These are phyloP conservation scores for Mucor racemosus DNA, from an alignment of 371 early-diverging fungal species.

Conservation along the genomic window DNA sequence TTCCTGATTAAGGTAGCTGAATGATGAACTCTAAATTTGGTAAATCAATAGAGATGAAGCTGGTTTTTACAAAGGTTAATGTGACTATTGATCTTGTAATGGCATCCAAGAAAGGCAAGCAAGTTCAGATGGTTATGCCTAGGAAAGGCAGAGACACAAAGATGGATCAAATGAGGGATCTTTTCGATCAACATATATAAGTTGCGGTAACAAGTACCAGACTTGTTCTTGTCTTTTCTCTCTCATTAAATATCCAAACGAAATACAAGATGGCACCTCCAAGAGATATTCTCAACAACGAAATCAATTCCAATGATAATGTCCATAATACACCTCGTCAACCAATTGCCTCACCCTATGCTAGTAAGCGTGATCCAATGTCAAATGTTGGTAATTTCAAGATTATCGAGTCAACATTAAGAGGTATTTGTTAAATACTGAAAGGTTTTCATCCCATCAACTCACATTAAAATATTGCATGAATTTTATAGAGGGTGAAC, in stretches of 20 bases:
- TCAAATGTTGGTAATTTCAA: constrained; percentile 88
- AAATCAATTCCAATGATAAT: constrained; percentile 10
- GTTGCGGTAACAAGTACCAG: background rate
- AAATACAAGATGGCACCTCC: constrained; percentile 13
- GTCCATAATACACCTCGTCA: background rate
- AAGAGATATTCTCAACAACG: background rate
- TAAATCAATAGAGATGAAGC: constrained; percentile 5
- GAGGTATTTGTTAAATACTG: constrained; percentile 67
- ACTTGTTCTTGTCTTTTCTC: background rate
- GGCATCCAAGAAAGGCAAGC: constrained; percentile 13
- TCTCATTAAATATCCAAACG: background rate
- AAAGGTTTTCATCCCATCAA: constrained; percentile 76
- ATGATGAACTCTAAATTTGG: constrained; percentile 8
- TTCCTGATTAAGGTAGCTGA: background rate
- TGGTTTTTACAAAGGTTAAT: background rate
- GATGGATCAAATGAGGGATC: background rate
- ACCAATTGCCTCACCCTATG: constrained; percentile 56
- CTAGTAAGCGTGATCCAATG: constrained; percentile 71
- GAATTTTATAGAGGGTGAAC: constrained; percentile 85
- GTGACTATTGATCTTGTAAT: constrained; percentile 15
- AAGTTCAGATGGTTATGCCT: constrained; percentile 8
- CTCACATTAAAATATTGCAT: constrained; percentile 53
- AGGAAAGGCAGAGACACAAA: background rate
- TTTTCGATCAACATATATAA: background rate
- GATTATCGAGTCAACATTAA: constrained; percentile 94